Conservation (phyloP, 805 yeast species). For the Lipomyces yamanashiensis region DNA sequence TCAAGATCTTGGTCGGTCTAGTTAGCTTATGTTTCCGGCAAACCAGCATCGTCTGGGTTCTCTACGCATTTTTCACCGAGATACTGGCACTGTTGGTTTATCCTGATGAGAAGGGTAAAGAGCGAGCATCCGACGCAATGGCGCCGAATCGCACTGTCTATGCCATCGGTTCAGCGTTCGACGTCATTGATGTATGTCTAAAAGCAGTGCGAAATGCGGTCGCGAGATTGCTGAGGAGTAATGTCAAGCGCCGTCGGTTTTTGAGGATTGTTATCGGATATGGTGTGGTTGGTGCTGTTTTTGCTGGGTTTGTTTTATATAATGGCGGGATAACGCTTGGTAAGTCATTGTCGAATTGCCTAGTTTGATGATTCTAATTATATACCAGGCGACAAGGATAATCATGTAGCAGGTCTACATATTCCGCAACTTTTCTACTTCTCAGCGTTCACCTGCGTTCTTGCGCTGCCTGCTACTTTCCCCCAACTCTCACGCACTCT, state of each 20-base stretch:
- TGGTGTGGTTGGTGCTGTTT: constrained; percentile 44
- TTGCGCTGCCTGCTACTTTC: constrained; percentile 78
- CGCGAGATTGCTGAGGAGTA: neutral
- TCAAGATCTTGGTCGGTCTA: constrained; percentile 2
- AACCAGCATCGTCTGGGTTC: constrained; percentile 86
- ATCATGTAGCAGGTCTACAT: constrained; percentile 75
- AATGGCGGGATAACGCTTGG: constrained; percentile 82
- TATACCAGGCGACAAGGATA: constrained; percentile 75
- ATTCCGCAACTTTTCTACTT: constrained; percentile 83
- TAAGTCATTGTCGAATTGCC: neutral
- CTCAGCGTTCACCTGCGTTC: constrained; percentile 60
- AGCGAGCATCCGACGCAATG: constrained; percentile 17
- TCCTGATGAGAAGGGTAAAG: constrained; percentile 22
- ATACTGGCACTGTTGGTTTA: constrained; percentile 1
- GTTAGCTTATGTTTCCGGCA: constrained; percentile 69
- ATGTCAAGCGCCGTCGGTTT: neutral
- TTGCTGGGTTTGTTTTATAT: constrained; percentile 59
- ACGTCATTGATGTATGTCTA: constrained; percentile 1
- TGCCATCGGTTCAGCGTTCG: constrained; percentile 3
- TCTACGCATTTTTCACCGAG: constrained; percentile 18
- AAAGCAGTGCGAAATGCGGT: constrained; percentile 5
- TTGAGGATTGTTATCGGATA: constrained; percentile 4
- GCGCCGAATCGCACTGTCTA: constrained; percentile 9
- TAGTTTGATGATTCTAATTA: neutral
- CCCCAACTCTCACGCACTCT: constrained; percentile 41